Conservation (phyloP, 1,284 basidiomycete genomes). For the Schizophyllum commune region DNA sequence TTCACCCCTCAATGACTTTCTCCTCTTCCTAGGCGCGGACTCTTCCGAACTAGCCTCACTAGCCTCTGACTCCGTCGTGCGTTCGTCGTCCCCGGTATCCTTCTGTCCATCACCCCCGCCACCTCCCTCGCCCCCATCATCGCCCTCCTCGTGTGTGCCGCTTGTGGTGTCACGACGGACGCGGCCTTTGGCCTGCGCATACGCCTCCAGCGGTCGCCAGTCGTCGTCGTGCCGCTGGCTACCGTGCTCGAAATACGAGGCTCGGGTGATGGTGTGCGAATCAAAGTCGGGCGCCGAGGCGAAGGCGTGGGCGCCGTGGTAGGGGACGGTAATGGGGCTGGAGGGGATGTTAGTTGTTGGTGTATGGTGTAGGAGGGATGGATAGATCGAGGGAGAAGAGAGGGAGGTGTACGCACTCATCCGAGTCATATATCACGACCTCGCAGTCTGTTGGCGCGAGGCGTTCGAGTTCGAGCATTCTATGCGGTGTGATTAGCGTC, state of each 20-base stretch:
- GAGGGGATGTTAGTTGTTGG: neutral
- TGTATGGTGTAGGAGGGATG: no score
- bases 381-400: constrained; percentile 1
- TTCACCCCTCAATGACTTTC: neutral
- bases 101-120: neutral
- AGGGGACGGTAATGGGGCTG: constrained; percentile 73
- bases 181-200: neutral
- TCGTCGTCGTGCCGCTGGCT: constrained; percentile 17
- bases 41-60: neutral
- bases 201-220: constrained; percentile 23
- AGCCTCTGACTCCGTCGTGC: neutral
- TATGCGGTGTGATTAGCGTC: constrained; percentile 27
- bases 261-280: constrained; percentile 55
- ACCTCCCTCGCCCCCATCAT: neutral
- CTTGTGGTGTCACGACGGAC: neutral
- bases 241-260: constrained; percentile 82
- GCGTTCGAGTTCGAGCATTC: constrained; percentile 63
- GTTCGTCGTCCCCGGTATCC: neutral
- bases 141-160: neutral
- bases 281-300: constrained; percentile 45
- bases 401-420: constrained; percentile 49
- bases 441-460: constrained; percentile 74
- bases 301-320: constrained; percentile 58
- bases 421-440: constrained; percentile 62
- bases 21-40: neutral